Base-by-base conservation (phyloP, 1,284 basidiomycete genomes). In the Ganoderma lucidum region DNA sequence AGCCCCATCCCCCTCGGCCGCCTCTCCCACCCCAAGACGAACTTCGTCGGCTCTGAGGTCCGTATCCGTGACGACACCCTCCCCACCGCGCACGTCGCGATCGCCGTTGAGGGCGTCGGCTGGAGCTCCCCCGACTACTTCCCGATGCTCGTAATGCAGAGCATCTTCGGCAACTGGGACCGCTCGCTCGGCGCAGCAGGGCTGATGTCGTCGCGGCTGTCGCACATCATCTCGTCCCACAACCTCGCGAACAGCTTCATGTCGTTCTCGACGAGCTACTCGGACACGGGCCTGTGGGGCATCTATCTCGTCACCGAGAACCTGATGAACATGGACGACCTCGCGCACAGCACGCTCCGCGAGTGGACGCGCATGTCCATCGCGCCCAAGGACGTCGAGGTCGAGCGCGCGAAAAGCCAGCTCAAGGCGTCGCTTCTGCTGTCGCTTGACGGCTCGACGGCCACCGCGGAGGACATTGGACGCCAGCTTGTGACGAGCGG, bases 211-310 rank as follows among this genome's bases (percentile, higher is more conserved):
- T 98, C 96, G 68, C 91, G 93, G 70, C 91, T 99, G 71, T 96
- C 94, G 62, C 94, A 97, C 84, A 94, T 96, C 81, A 87, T 99
- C 78, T 96, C 96, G 62, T 87, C 88, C 72, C 94, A 99, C 90
- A 96, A 96, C 86, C 94, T 99, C 79, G 97, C 98, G 79, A 99
- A 99, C 88, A 96, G 94, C 75, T 99, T 95, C 92, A 98, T 99
- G 96, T 96, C 95, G 73, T 99, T 99, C 91, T 98, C 96, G 53
- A 99, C 98, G 14, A 97, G 95, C n/a, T 99, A 99, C 87, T 97
- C 96, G 19, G 98, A 99, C 84, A 99, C 97, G 23, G 98, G 97
- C 78, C 92, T 99, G 60, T 99, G 98, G 98, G 98, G 98, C 78
- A 96, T 98, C 84, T 99, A 99, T 88, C 84, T 98, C 69, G 94